Evolutionary conservation across 1,284 basidiomycete species (phyloP).

Genomic region (Boletus sp.): DNA sequence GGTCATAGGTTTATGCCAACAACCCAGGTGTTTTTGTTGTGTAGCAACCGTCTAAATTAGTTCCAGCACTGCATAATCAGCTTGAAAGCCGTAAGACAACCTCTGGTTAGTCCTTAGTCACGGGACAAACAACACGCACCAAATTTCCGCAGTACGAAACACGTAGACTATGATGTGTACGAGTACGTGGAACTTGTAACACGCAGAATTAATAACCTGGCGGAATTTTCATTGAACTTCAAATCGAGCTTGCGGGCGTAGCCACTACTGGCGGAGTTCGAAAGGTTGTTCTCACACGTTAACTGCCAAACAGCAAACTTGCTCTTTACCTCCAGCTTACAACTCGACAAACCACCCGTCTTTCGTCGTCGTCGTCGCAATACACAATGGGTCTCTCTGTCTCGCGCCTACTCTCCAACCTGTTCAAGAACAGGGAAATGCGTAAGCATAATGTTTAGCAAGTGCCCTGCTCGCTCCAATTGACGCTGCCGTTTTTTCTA

Average conservation of each 20-base stretch:
- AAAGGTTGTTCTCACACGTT: constrained; percentile 34
- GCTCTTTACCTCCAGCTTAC: constrained; percentile 34
- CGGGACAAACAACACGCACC: neutral
- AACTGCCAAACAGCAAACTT: constrained; percentile 34
- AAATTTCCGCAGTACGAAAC: constrained; percentile 11
- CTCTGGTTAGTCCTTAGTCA: neutral
- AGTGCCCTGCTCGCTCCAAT: constrained; percentile 35
- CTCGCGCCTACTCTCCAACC: constrained; percentile 75
- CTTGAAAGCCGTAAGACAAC: neutral
- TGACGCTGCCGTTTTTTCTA: constrained; percentile 37
- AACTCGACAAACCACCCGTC: constrained; percentile 34
- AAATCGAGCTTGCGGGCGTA: neutral
- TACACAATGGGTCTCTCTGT: constrained; percentile 81
- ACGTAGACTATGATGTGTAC: constrained; percentile 18
- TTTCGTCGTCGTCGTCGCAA: constrained; percentile 32
- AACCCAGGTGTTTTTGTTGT: no score
- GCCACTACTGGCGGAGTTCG: constrained; percentile 35
- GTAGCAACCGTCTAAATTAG: no score
- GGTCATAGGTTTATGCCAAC: no score
- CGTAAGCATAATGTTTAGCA: constrained; percentile 56
- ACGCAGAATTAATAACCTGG: neutral
- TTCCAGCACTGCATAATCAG: neutral
- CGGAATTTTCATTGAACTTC: neutral
- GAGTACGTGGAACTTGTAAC: constrained; percentile 10
- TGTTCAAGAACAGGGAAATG: constrained; percentile 99